Percentiles rank a stretch among this genome's conserved stretches.
These are phyloP conservation scores for Cadophora gregata DNA, from an alignment of 2,329 filamentous ascomycete genomes.

Conservation along the genomic window DNA sequence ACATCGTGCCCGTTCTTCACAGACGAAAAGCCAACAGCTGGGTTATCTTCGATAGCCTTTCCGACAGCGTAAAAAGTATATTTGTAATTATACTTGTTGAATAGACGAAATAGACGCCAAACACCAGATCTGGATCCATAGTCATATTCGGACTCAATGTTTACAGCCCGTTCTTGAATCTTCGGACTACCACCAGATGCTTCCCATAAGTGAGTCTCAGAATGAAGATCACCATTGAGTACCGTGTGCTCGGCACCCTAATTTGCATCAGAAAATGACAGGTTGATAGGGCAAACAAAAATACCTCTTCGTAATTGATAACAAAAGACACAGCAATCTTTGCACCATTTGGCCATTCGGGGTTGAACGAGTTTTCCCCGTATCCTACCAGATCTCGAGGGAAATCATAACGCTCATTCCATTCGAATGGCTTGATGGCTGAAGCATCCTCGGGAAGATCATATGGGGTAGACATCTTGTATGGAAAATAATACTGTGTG, in stretches of 20 bases:
- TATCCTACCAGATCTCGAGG: slow-evolving; percentile 40
- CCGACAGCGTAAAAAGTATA: slow-evolving; percentile 52
- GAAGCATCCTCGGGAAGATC: slow-evolving; percentile 32
- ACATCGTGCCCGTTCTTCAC: slow-evolving; percentile 50
- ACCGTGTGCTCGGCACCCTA: slow-evolving; percentile 38
- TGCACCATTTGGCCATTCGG: slow-evolving; percentile 44
- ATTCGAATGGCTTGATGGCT: slow-evolving; percentile 37
- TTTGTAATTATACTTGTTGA: slow-evolving; percentile 50
- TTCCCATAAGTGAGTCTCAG: slow-evolving; percentile 38
- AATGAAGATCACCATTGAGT: slow-evolving; percentile 37
- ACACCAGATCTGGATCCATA: slow-evolving; percentile 46
- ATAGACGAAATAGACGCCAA: slow-evolving; percentile 50
- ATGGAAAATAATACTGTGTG: not conserved
- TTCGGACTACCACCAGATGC: slow-evolving; percentile 32
- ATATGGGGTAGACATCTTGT: slow-evolving; percentile 37
- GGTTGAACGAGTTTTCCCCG: slow-evolving; percentile 41
- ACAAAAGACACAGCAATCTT: slow-evolving; percentile 45
- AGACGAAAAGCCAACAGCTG: slow-evolving; percentile 48
- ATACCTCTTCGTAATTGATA: slow-evolving; percentile 41
- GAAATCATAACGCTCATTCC: slow-evolving; percentile 41
- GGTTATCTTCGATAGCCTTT: slow-evolving; percentile 49
- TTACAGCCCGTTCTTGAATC: slow-evolving; percentile 40
- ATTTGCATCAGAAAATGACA: not conserved
- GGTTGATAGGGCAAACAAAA: not conserved
- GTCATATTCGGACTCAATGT: slow-evolving; percentile 46